Evolutionary conservation across 352 stramenopile genomes (phyloP).

Genomic region (Globisporangium nodosum): DNA sequence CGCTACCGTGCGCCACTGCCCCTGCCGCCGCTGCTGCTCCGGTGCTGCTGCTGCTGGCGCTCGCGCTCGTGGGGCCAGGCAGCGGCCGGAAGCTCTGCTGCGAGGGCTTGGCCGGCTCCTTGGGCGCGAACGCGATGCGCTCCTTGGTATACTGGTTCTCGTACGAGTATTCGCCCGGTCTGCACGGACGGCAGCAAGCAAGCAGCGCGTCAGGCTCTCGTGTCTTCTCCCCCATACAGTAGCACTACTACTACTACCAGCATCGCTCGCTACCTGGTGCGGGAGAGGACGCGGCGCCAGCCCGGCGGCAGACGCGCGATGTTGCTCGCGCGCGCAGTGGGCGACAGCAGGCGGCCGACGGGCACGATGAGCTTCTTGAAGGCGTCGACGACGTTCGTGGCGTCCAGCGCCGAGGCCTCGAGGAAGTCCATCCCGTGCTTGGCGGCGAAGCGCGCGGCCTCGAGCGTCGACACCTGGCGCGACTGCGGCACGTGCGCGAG

Average conservation of each 20-base stretch:
- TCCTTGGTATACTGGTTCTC: slow-evolving; percentile 89
- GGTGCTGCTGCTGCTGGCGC: slow-evolving; percentile 19
- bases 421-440: slow-evolving; percentile 84
- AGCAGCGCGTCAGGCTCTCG: background rate
- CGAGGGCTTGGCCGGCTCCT: slow-evolving; percentile 81
- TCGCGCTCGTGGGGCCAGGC: slow-evolving; percentile 3
- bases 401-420: slow-evolving; percentile 77
- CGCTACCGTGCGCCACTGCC: background rate
- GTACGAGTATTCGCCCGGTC: slow-evolving; percentile 82
- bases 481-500: slow-evolving; percentile 68
- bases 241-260: too few species aligned
- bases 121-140: slow-evolving; percentile 81
- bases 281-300: slow-evolving; percentile 77
- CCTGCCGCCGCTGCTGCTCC: slow-evolving; percentile 7
- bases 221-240: too few species aligned
- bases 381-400: slow-evolving; percentile 83
- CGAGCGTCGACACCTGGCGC: slow-evolving; percentile 80
- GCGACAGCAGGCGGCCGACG: slow-evolving; percentile 70
- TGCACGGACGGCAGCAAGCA: slow-evolving; percentile 9
- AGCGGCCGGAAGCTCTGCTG: slow-evolving; percentile 72
- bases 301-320: slow-evolving; percentile 62
- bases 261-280: slow-evolving; percentile 31
- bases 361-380: slow-evolving; percentile 88
- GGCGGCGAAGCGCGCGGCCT: slow-evolving; percentile 77
- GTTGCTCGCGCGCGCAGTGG: slow-evolving; percentile 37